phyloP scores from a whole-genome alignment of 768 basidiomycete species.

The Auriculariales sp. region DNA sequence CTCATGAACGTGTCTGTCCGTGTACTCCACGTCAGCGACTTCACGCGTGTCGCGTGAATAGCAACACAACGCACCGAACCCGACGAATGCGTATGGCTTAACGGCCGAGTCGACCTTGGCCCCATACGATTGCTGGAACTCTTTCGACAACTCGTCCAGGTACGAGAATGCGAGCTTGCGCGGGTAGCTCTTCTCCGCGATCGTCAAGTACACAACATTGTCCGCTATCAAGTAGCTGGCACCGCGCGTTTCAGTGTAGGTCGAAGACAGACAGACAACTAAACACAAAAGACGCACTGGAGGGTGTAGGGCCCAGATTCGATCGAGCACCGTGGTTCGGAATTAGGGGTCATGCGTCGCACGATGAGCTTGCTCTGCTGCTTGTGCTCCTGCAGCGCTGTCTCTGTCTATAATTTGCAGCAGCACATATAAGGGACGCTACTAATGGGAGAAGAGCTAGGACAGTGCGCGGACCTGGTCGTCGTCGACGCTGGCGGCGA shows the following conservation, averaged over 20 bases:
- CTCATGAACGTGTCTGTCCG: slow-evolving; percentile 91
- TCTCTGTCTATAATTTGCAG: slow-evolving; percentile 57
- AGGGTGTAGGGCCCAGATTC: slow-evolving; percentile 92
- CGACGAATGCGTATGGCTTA: slow-evolving; percentile 98
- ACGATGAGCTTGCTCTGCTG: slow-evolving; percentile 97
- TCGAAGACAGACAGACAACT: background rate
- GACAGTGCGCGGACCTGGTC: slow-evolving; percentile 52
- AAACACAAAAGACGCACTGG: slow-evolving; percentile 47
- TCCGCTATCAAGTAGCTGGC: slow-evolving; percentile 85
- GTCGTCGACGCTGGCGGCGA: slow-evolving; percentile 94
- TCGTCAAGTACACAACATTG: slow-evolving; percentile 88
- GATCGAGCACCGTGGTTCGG: slow-evolving; percentile 92
- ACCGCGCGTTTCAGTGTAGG: background rate
- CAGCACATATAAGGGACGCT: background rate
- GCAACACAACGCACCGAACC: slow-evolving; percentile 59
- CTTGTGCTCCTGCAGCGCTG: slow-evolving; percentile 90
- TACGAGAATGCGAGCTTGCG: slow-evolving; percentile 96
- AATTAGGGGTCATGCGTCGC: slow-evolving; percentile 82
- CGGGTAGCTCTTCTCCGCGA: slow-evolving; percentile 94
- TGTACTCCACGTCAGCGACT: background rate
- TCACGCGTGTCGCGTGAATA: background rate
- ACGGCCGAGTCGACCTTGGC: slow-evolving; percentile 82
- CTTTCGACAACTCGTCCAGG: slow-evolving; percentile 91
- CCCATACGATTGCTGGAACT: slow-evolving; percentile 86
- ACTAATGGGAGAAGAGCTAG: background rate